phyloP scores from a whole-genome alignment of 78 protist species.

The Diacronema lutheri region DNA sequence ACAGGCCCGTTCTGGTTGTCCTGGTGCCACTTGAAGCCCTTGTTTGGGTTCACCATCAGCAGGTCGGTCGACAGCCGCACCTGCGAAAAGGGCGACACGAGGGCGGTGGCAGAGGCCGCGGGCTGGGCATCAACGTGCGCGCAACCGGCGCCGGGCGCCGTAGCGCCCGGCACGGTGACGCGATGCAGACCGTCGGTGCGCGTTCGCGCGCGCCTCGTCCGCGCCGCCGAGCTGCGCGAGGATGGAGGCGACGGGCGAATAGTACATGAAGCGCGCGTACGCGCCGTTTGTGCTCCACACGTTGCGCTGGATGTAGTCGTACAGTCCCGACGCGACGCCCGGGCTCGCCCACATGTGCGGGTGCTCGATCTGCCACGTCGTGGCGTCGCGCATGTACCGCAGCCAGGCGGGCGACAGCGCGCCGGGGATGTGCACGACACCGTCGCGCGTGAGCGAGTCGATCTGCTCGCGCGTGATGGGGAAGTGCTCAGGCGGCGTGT shows the following conservation, averaged over 20 bases:
- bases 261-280: constrained; percentile 20
- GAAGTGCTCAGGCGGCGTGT: neutral
- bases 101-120: no score
- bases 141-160: neutral
- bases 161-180: neutral
- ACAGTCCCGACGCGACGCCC: constrained; percentile 45
- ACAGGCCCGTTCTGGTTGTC: constrained; percentile 49
- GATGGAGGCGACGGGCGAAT: constrained; percentile 14
- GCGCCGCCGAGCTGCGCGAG: neutral
- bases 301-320: constrained; percentile 46
- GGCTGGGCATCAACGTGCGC: no score
- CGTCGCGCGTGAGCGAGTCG: neutral
- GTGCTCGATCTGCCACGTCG: constrained; percentile 13
- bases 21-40: constrained; percentile 50
- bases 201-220: neutral
- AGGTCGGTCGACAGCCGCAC: constrained; percentile 37
- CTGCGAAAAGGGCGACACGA: no score
- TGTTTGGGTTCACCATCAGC: constrained; percentile 47
- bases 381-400: constrained; percentile 1
- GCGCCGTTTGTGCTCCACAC: constrained; percentile 13
- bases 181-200: neutral
- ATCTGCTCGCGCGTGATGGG: neutral
- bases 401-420: constrained; percentile 12
- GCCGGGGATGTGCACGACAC: constrained; percentile 21
- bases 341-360: constrained; percentile 42